These are phyloP conservation scores for Oryza coarctata DNA, from an alignment of 176 grass and related monocot species.

Conservation along the genomic window DNA sequence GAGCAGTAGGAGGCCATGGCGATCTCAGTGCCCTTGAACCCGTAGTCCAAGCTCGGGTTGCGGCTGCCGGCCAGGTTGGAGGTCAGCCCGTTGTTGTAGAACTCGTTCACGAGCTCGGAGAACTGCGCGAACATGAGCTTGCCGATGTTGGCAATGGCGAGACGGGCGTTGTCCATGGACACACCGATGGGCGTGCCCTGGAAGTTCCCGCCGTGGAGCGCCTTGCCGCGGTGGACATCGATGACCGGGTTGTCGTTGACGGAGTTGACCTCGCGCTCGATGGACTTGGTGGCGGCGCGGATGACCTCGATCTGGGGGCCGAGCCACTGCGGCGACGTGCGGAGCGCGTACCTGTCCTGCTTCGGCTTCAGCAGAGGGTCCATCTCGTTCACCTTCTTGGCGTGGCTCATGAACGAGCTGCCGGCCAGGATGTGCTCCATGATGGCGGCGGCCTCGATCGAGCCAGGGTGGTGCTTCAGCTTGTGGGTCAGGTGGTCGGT, in stretches of 20 bases:
- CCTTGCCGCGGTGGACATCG: conserved; percentile 78
- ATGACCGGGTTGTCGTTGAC: conserved; percentile 98
- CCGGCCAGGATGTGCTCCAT: conserved; percentile 91
- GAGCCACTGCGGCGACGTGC: conserved; percentile 97
- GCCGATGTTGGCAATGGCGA: conserved; percentile 86
- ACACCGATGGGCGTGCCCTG: conserved; percentile 94
- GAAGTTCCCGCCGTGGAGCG: conserved; percentile 94
- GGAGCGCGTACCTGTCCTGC: conserved; percentile 94
- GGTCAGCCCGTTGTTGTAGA: conserved; percentile 96
- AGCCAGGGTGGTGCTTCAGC: conserved; percentile 95
- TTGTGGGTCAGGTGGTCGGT: conserved; percentile 93
- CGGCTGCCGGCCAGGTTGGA: conserved; percentile 88
- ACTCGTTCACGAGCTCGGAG: conserved; percentile 95
- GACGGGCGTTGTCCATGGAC: conserved; percentile 94
- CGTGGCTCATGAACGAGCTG: conserved; percentile 80
- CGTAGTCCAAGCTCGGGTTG: conserved; percentile 91
- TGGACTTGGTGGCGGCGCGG: conserved; percentile 81
- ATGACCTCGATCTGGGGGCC: conserved; percentile 94
- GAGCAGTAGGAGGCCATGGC: conserved; percentile 98
- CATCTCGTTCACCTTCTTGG: conserved; percentile 73
- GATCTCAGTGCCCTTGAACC: conserved; percentile 94
- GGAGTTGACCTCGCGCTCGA: conserved; percentile 98
- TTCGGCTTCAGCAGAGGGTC: conserved; percentile 85
- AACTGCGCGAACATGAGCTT: conserved; percentile 99
- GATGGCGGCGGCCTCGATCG: conserved; percentile 90